Evolutionary conservation across 1,139 yeast genomes (phyloP).

Genomic region (Protomyces pachydermus): DNA sequence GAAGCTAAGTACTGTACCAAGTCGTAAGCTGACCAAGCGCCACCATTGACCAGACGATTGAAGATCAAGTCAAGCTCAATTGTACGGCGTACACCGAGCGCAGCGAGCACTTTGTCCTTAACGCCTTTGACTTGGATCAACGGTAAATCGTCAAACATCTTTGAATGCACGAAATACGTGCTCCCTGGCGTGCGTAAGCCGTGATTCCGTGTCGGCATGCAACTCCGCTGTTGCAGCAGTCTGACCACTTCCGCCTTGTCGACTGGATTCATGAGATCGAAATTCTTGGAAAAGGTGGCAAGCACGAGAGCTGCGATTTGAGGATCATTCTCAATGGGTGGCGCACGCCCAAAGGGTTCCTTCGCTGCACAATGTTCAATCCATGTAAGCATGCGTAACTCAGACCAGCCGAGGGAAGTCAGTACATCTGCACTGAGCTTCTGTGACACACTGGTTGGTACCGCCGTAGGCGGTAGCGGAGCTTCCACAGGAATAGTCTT

Average conservation of each 20-base stretch:
- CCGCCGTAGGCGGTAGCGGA: slow-evolving; percentile 40
- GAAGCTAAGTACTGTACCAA: slow-evolving; percentile 40
- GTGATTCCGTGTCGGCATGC: slow-evolving; percentile 41
- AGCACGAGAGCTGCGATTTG: slow-evolving; percentile 37
- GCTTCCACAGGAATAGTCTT: slow-evolving; percentile 35
- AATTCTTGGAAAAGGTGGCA: slow-evolving; percentile 35
- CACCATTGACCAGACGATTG: slow-evolving; percentile 38
- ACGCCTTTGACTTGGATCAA: slow-evolving; percentile 37
- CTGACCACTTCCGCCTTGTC: slow-evolving; percentile 31
- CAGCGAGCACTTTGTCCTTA: slow-evolving; percentile 37
- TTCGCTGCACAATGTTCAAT: slow-evolving; percentile 33
- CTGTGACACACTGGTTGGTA: slow-evolving; percentile 36
- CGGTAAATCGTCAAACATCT: slow-evolving; percentile 43
- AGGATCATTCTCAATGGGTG: slow-evolving; percentile 34
- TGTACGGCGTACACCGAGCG: slow-evolving; percentile 42
- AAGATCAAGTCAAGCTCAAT: slow-evolving; percentile 44
- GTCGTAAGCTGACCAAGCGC: slow-evolving; percentile 42
- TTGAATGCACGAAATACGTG: slow-evolving; percentile 39
- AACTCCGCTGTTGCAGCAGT: slow-evolving; percentile 35
- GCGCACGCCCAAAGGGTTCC: background rate
- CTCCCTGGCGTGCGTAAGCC: slow-evolving; percentile 42
- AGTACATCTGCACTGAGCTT: slow-evolving; percentile 33
- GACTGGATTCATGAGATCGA: slow-evolving; percentile 34
- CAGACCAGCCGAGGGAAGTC: slow-evolving; percentile 36
- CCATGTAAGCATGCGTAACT: slow-evolving; percentile 38